These are phyloP conservation scores for Coriolopsis trogii DNA, from an alignment of 1,284 basidiomycete genomes.

Conservation along the genomic window DNA sequence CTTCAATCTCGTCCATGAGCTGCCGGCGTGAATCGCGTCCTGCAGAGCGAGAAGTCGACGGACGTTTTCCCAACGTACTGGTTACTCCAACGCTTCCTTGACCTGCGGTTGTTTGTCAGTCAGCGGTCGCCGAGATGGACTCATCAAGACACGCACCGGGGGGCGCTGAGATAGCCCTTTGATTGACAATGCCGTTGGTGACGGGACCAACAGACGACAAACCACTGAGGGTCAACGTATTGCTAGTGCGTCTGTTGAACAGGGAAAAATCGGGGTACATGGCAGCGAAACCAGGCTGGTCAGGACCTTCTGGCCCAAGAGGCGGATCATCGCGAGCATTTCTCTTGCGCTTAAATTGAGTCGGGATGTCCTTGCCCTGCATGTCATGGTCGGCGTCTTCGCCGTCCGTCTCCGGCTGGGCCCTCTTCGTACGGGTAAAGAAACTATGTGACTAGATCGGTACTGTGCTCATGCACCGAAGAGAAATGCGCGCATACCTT, in stretches of 20 bases:
- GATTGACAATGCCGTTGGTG: no score
- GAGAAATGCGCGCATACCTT: no score
- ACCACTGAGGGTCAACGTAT: background rate
- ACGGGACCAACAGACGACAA: no score
- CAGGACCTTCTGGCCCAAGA: background rate
- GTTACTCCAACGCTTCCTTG: no score
- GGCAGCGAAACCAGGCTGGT: background rate
- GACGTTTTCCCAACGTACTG: no score
- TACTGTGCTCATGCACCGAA: background rate
- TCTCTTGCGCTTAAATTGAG: background rate
- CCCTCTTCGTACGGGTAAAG: background rate
- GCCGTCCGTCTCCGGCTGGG: background rate
- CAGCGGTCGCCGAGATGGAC: no score
- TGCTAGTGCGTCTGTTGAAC: background rate
- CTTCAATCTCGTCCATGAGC: no score
- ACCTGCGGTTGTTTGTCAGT: no score
- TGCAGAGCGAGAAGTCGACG: no score
- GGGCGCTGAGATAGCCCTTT: no score
- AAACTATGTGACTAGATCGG: background rate
- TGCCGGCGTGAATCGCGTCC: no score
- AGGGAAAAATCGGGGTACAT: background rate
- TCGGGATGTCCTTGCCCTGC: slow-evolving; percentile 1
- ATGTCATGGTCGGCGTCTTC: background rate
- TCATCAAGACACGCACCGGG: no score
- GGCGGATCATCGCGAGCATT: background rate